Base-by-base conservation (phyloP, 345 rosid genomes). In the Excoecaria cochinchinensis region DNA sequence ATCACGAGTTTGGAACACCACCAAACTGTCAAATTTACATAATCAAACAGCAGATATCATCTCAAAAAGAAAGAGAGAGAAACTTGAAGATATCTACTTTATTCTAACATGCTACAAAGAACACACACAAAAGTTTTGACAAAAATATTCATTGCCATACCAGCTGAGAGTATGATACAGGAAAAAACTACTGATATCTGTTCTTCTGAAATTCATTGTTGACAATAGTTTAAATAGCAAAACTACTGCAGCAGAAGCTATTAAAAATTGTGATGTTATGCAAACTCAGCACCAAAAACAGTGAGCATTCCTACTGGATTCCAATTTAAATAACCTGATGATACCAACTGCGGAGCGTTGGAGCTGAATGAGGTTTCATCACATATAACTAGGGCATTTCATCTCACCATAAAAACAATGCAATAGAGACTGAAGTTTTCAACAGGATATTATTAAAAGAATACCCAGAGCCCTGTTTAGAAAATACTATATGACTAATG, bases 241-340 rank as follows among this genome's bases (percentile, higher is more conserved):
- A n/a, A n/a, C n/a, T n/a, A n/a, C n/a, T n/a, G 21, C 53, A 66
- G 38, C 36, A 44, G 4, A 66, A 66, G 70, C 52, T 1, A 9
- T 17, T 40, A 6, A 44, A 17, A 16, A 42, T 4, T 8, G 14
- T 3, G 8, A 10, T n/a, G n/a, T 13, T 66, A 66, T 66, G 38
- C 39, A 46, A 65, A 44, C 38, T 64, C 46, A 64, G 16, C 50
- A 64, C 67, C 67, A 31, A 62, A 31, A 62, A 62, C 44, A 62
- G 40, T 36, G 67, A 16, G 67, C n/a, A 55, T 39, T 53, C 25
- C 74, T 38, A 12, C 17, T 31, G 40, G 6, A 14, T 1, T 6
- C 10, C 39, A 31, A 60, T 60, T 10, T 24, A 4, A 58, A 58
- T 24, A 60, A 24, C 39, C 64, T 60, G 64, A 60, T 24, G 17